Percentiles rank a stretch among this genome's conserved stretches.
phyloP scores from a whole-genome alignment of 2,329 filamentous ascomycete genomes.

The Rhytidhysteron rufulum region DNA sequence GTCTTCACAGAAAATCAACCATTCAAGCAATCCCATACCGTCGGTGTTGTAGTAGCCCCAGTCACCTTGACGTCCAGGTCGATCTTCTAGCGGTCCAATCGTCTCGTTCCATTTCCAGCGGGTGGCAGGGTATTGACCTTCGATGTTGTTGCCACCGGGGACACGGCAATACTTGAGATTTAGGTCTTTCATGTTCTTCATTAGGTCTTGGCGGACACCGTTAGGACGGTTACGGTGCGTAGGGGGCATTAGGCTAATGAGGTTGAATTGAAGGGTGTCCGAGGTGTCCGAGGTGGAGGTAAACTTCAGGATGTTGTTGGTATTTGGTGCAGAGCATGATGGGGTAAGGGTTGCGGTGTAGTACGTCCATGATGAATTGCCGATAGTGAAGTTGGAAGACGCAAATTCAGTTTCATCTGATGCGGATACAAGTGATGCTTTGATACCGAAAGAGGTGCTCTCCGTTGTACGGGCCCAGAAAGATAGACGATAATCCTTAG shows the following conservation, averaged over 20 bases:
- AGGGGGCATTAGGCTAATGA: slow-evolving; percentile 49
- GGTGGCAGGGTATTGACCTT: slow-evolving; percentile 34
- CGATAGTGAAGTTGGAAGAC: no score
- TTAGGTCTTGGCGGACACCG: slow-evolving; percentile 45
- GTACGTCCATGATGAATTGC: background rate
- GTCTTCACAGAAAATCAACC: slow-evolving; percentile 47
- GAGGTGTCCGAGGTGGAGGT: slow-evolving; percentile 43
- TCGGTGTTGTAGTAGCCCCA: slow-evolving; percentile 41
- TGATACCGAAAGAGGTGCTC: no score
- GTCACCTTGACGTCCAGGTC: slow-evolving; percentile 37
- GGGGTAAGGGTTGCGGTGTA: background rate
- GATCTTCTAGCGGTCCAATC: slow-evolving; percentile 43
- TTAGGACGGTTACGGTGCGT: slow-evolving; percentile 49
- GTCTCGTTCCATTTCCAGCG: slow-evolving; percentile 53
- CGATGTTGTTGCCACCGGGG: slow-evolving; percentile 47
- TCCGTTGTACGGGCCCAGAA: no score
- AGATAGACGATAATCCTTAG: no score
- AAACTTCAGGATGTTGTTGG: slow-evolving; percentile 42
- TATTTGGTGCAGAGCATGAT: slow-evolving; percentile 27
- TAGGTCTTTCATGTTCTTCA: slow-evolving; percentile 36
- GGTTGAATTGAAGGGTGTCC: slow-evolving; percentile 45
- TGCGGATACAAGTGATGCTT: no score
- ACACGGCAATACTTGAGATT: slow-evolving; percentile 41
- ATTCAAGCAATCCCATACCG: slow-evolving; percentile 46
- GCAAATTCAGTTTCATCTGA: no score